Percentiles rank a stretch among this genome's conserved stretches.
These are phyloP conservation scores for Rhodotorula sp. DNA, from an alignment of 1,284 basidiomycete genomes.

Conservation along the genomic window DNA sequence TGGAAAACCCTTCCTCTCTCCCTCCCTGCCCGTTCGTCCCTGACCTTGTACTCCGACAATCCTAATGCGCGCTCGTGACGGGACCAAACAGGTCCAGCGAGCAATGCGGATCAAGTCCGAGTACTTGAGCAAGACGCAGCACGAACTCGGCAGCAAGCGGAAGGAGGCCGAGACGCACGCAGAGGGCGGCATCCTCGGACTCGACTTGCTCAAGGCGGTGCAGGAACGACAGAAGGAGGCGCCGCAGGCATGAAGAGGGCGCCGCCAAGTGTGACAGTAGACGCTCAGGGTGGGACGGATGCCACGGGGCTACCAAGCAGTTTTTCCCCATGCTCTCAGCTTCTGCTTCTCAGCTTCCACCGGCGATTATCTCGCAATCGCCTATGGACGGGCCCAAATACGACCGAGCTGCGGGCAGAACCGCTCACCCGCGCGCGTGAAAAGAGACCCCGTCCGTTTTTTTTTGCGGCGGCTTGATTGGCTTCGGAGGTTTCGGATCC, in stretches of 20 bases:
- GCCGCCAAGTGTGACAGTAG: too few relatives aligned
- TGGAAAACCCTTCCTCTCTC: too few relatives aligned
- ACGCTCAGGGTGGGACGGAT: background rate
- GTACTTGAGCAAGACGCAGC: constrained; percentile 42
- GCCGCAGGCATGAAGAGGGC: background rate
- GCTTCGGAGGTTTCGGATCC: too few relatives aligned
- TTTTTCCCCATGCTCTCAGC: background rate
- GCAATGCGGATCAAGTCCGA: constrained; percentile 43
- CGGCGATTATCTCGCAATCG: too few relatives aligned
- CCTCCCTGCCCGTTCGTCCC: background rate
- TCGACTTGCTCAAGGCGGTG: constrained; percentile 25
- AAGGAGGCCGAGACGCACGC: constrained; percentile 26
- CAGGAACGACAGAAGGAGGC: constrained; percentile 8
- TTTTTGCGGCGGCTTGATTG: too few relatives aligned
- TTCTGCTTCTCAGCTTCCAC: too few relatives aligned
- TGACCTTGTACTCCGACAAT: too few relatives aligned
- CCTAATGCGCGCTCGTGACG: background rate
- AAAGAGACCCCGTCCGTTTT: too few relatives aligned
- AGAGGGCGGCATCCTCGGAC: constrained; percentile 34
- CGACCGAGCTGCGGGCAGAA: too few relatives aligned
- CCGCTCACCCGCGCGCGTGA: too few relatives aligned
- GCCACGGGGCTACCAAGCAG: background rate
- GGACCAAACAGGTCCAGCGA: constrained; percentile 39
- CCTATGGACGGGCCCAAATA: too few relatives aligned
- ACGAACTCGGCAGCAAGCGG: constrained; percentile 40